Base-by-base conservation (phyloP, 1,284 basidiomycete species). In the Tilletiopsis washingtonensis region DNA sequence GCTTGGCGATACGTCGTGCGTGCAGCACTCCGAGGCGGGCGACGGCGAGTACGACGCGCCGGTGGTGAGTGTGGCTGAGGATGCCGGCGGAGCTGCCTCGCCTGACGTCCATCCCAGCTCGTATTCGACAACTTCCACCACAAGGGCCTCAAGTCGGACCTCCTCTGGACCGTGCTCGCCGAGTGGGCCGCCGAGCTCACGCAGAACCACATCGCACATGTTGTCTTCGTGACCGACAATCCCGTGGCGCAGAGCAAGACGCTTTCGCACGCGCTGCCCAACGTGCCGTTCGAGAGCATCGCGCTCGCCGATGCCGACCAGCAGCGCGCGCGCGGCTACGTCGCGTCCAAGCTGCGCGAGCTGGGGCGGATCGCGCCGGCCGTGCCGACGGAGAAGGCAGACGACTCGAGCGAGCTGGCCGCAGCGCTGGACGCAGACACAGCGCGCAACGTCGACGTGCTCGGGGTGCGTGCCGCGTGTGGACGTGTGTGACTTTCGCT, bases 171-270 rank as follows among this genome's bases (percentile, higher is more conserved):
- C 39, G 85, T 85, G 1, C 74, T 98, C 19, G 81, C 86, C 1
- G 82, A 85, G 51, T 98, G 93, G 93, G 85, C 82, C 3, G 88
- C 88, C 0, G 79, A 78, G 12, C 45, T 69, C n/a, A 61, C 62
- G 19, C 56, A 57, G 15, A 56, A 45, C 4, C 54, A 82, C 82
- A 78, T 89, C 48, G 93, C 93, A 0, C 93, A 98, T 73, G 90
- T 96, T 37, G 78, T 98, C 42, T 83, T 97, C 40, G 78, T 91
- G 29, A 88, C 86, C 61, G 89, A 97, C 70, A 91, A 91, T 61
- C 81, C 86, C 21, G 88, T 91, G 59, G 86, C 90, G 47, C 80
- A 62, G 60, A 51, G 82, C 1, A 96, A 91, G 73, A 79, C 81
- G 21, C 76, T 97, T 7, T 83, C 88, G 0, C 85, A 84, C 78